These are phyloP conservation scores for Trifolium repens DNA, from an alignment of 306 rosid species.

Conservation along the genomic window DNA sequence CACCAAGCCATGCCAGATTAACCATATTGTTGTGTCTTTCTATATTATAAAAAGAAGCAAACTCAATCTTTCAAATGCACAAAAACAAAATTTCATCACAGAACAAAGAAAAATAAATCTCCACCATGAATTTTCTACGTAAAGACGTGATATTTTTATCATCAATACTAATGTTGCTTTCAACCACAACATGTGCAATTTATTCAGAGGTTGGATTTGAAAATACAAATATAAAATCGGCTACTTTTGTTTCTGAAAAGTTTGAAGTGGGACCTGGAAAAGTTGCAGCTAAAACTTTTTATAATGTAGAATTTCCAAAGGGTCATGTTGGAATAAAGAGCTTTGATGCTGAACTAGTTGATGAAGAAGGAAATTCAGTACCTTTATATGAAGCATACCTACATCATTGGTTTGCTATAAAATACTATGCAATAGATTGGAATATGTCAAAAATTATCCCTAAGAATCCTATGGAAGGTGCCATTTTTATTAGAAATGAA, in stretches of 20 bases:
- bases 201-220: not conserved
- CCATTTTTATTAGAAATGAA: not conserved
- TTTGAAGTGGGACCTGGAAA: slow-evolving; percentile 20
- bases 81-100: not conserved
- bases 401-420: too few relatives aligned
- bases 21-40: not conserved
- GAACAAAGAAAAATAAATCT: not conserved
- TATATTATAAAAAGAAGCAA: not conserved
- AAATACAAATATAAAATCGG: not conserved
- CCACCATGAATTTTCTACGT: not conserved
- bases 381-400: too few relatives aligned
- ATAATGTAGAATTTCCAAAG: too few relatives aligned
- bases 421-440: too few relatives aligned
- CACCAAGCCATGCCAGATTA: not conserved
- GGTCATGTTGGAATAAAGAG: too few relatives aligned
- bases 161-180: not conserved
- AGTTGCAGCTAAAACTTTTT: not conserved
- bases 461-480: not conserved
- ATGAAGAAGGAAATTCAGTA: too few relatives aligned
- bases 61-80: not conserved
- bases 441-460: not conserved
- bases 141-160: not conserved
- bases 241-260: not conserved
- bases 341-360: too few relatives aligned
- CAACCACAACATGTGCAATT: not conserved